Conservation (phyloP, 352 stramenopile species). For the Phytophthora cajani region DNA sequence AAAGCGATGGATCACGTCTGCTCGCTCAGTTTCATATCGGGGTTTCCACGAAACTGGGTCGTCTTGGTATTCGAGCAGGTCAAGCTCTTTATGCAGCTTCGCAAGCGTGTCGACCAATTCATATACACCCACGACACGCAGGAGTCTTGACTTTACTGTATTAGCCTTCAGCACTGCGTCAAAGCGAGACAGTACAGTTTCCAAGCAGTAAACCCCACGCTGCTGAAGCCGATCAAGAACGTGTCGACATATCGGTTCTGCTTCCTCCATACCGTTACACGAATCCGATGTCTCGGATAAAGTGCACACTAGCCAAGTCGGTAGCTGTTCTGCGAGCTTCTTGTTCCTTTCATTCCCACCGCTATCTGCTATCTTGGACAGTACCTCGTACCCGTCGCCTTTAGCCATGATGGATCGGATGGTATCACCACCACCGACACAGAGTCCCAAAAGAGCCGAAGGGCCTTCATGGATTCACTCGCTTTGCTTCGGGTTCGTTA, state of each 20-base stretch:
- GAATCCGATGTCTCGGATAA: not conserved
- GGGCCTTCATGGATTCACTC: not conserved
- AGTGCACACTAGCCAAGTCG: not conserved
- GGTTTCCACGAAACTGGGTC: not conserved
- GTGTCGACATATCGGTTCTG: not conserved
- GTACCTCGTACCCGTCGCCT: not conserved
- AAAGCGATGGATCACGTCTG: not conserved
- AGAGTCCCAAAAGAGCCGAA: not conserved
- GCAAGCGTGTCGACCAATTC: not conserved
- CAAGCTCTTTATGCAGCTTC: not conserved
- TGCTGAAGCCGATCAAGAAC: not conserved
- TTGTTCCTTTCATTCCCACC: not conserved
- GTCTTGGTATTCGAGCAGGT: not conserved
- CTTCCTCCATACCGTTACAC: not conserved
- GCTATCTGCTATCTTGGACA: not conserved
- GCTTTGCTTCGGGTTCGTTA: not conserved
- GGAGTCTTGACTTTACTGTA: not conserved
- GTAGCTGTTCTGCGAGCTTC: not conserved
- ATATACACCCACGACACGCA: not conserved
- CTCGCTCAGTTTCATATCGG: not conserved
- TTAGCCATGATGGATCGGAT: not conserved
- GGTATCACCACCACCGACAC: not conserved
- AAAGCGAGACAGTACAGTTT: not conserved
- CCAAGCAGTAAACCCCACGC: not conserved
- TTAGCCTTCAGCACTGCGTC: not conserved